phyloP scores from a whole-genome alignment of 768 basidiomycete genomes.

The Mycena galopus region DNA sequence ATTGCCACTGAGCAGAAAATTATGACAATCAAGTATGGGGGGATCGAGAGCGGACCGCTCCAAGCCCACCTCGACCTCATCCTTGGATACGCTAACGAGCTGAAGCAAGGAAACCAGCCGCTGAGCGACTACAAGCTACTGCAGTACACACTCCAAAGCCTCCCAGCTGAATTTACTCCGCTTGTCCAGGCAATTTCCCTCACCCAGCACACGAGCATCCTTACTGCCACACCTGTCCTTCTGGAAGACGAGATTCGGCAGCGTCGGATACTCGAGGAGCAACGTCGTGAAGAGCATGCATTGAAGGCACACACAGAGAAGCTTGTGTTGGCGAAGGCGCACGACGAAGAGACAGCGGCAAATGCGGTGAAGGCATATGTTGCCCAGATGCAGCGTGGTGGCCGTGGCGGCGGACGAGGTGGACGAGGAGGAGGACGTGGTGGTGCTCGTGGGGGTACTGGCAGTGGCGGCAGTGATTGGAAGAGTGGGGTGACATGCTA shows the following conservation, averaged over 20 bases:
- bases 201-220: background rate
- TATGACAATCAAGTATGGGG: background rate
- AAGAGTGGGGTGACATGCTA: too few relatives aligned
- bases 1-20: background rate
- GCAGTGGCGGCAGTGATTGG: too few relatives aligned
- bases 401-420: background rate
- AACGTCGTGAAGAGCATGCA: too few relatives aligned
- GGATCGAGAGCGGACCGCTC: background rate
- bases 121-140: background rate
- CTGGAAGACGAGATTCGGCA: conserved; percentile 2
- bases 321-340: too few relatives aligned
- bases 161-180: background rate
- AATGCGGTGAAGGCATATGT: conserved; percentile 5
- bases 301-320: too few relatives aligned
- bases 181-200: background rate
- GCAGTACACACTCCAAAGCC: background rate
- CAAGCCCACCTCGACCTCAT: background rate
- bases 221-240: background rate
- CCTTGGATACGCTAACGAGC: background rate
- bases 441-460: background rate
- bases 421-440: conserved; percentile 6
- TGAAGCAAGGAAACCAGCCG: background rate
- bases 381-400: background rate
- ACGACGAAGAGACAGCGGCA: too few relatives aligned
- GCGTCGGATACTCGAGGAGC: background rate